phyloP scores from a whole-genome alignment of 345 rosid species.

The Euphorbia lathyris region DNA sequence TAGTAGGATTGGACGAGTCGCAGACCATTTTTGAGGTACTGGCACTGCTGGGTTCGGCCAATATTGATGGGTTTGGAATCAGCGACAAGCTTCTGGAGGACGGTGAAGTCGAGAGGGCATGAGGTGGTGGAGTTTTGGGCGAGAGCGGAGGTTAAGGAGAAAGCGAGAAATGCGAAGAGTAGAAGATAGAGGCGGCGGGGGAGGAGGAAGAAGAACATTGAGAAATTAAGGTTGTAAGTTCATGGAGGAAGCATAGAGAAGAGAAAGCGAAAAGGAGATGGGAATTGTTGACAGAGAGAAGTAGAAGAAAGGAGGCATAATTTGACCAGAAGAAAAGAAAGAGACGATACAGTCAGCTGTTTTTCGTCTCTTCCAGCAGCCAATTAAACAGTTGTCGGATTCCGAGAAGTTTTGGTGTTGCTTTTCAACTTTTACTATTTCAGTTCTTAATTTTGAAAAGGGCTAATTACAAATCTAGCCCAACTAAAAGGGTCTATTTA shows the following conservation, averaged over 20 bases:
- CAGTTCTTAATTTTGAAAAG: no score
- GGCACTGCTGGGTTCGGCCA: constrained; percentile 39
- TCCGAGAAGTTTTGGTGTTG: no score
- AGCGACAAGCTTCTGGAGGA: constrained; percentile 35
- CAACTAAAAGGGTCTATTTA: no score
- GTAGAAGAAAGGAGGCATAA: background rate
- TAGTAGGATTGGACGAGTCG: constrained; percentile 60
- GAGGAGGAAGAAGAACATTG: constrained; percentile 31
- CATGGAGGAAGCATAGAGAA: background rate
- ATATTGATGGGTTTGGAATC: constrained; percentile 7
- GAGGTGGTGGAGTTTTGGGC: constrained; percentile 37
- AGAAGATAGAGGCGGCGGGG: constrained; percentile 16
- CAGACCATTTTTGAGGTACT: constrained; percentile 62
- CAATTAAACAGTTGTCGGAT: no score
- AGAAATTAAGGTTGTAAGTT: background rate
- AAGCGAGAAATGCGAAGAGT: constrained; percentile 1
- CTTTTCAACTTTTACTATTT: no score
- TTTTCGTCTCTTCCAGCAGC: background rate
- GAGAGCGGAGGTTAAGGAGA: constrained; percentile 5
- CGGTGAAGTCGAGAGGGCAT: constrained; percentile 68
- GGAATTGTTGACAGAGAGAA: background rate
- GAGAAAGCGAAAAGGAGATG: background rate
- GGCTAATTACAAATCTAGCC: no score
- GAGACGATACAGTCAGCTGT: no score
- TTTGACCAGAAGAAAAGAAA: background rate